Percentiles rank a stretch among this genome's conserved stretches.
These are phyloP conservation scores for Tricholomella constricta DNA, from an alignment of 768 basidiomycete species.

Conservation along the genomic window DNA sequence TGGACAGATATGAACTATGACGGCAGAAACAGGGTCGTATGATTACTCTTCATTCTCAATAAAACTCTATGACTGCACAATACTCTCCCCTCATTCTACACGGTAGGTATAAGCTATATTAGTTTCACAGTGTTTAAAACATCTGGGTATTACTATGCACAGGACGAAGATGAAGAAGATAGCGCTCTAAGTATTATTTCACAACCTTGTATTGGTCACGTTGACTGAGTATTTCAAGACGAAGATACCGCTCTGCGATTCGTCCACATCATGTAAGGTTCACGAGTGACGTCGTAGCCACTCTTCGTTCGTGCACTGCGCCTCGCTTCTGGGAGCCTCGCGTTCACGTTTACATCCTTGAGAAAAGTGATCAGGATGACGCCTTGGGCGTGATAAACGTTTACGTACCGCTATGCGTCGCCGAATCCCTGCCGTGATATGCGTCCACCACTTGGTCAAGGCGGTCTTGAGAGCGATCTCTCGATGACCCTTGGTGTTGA, in stretches of 20 bases:
- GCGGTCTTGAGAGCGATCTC: slow-evolving; percentile 79
- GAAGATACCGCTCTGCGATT: slow-evolving; percentile 70
- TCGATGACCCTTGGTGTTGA: slow-evolving; percentile 89
- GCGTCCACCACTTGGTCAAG: slow-evolving; percentile 82
- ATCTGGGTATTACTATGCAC: slow-evolving; percentile 14
- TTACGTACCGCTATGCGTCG: slow-evolving; percentile 71
- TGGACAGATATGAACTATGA: too few relatives aligned
- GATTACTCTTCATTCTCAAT: too few relatives aligned
- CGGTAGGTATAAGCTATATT: slow-evolving; percentile 5
- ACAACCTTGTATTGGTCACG: neutral
- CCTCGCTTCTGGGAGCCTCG: slow-evolving; percentile 77
- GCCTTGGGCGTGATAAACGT: neutral
- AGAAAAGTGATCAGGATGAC: slow-evolving; percentile 12
- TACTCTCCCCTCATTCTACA: too few relatives aligned
- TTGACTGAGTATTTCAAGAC: slow-evolving; percentile 27
- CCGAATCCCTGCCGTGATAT: slow-evolving; percentile 77
- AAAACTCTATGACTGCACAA: too few relatives aligned
- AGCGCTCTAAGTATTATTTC: neutral
- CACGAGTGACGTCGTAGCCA: slow-evolving; percentile 66
- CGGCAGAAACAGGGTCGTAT: too few relatives aligned
- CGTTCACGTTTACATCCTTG: slow-evolving; percentile 70
- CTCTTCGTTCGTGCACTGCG: slow-evolving; percentile 74
- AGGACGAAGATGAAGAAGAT: slow-evolving; percentile 5
- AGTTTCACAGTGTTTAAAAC: slow-evolving; percentile 6
- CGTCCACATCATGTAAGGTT: slow-evolving; percentile 88